A percentile compares a stretch with the other conserved stretches of the same genome.
Conservation (phyloP, 768 basidiomycete species). For the Amanita exitialis region DNA sequence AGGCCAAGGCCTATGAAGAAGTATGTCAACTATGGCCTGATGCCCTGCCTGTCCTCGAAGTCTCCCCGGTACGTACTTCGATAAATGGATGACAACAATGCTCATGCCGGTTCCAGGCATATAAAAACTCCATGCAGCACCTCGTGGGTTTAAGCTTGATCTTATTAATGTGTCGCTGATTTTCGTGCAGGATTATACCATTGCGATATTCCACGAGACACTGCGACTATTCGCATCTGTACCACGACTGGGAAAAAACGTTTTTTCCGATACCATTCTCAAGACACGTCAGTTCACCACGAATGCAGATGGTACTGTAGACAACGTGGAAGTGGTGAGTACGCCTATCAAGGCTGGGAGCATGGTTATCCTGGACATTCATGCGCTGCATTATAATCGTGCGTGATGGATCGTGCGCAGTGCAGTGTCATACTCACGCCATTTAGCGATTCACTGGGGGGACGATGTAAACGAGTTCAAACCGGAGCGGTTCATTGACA, state of each 20-base stretch:
- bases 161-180: neutral
- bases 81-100: neutral
- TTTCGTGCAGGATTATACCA: conserved; percentile 27
- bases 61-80: conserved; percentile 17
- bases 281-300: conserved; percentile 23
- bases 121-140: conserved; percentile 26
- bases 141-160: conserved; percentile 18
- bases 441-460: conserved; percentile 40
- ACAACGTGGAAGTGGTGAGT: conserved; percentile 18
- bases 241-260: conserved; percentile 24
- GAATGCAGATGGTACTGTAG: conserved; percentile 14
- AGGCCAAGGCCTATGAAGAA: conserved; percentile 33
- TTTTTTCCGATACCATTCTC: conserved; percentile 23
- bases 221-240: conserved; percentile 32
- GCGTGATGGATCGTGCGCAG: conserved; percentile 8
- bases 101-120: conserved; percentile 17
- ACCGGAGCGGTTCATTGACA: conserved; percentile 42
- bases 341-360: conserved; percentile 30
- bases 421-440: neutral
- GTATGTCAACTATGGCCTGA: conserved; percentile 27
- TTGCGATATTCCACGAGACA: conserved; percentile 34
- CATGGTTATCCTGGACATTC: conserved; percentile 27
- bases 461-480: conserved; percentile 32
- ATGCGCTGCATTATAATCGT: conserved; percentile 37
- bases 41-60: conserved; percentile 15